Base-by-base conservation (phyloP, 2,329 filamentous ascomycete species). In the Phyllosticta ampelicida region DNA sequence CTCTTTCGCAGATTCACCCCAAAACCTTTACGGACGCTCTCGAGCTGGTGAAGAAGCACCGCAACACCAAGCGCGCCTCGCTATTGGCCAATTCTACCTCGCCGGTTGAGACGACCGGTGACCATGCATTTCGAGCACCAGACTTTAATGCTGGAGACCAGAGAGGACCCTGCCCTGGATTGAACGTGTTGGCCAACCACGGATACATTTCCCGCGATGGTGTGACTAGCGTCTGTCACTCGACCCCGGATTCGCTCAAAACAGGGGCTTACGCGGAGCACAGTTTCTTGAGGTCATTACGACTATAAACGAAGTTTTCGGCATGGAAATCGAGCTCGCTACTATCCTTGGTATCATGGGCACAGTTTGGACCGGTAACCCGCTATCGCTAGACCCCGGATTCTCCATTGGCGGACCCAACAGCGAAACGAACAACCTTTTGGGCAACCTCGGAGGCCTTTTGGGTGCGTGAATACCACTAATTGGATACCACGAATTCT, bases 311-410 rank as follows among this genome's bases (percentile, higher is more conserved):
- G 20, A 59, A 59, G 56, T 65, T 9, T 63, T 65, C 61, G 65
- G 64, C 58, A 67, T 67, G 65, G 65, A 54, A 20, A 51, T 61
- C 20, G 65, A 66, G 13, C 63, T 67, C 52, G 65, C 71, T 21
- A 66, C 66, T 20, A 65, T 75, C 36, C 66, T 75, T 26, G 65
- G 65, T 44, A 63, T 71, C 11, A 58, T 66, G 44, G 64, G 63
- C 48, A 62, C 61, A 9, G 65, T 44, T 58, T 65, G 5, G 65
- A 65, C 60, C 56, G 79, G 80, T 1, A 77, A 81, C 60, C 75
- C 77, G 5, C 61, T 81, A 0, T 79, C 79, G 0, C 61, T 79
- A 1, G 70, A 73, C 49, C 77, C 73, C 1, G 73, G 76, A 59
- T 29, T 19, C 36, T 48, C 53, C 20, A 49, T 70, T 66, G 60